Evolutionary conservation across 805 yeast genomes (phyloP), one percentile per base, ranked within the genome.

Genomic region (Hanseniaspora pseudoguilliermondii): DNA sequence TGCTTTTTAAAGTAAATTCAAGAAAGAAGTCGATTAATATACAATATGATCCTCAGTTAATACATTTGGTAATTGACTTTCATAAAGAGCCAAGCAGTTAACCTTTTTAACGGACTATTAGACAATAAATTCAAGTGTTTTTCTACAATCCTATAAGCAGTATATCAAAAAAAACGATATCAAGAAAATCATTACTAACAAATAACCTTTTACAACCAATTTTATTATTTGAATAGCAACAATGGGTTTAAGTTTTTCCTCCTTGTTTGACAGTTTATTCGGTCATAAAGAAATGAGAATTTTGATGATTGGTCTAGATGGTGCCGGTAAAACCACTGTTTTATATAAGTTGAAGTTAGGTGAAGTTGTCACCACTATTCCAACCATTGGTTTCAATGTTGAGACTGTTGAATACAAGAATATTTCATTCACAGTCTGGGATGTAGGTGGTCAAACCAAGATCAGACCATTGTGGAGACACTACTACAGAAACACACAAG

Each of bases 371-470:
- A 88, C 95, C 66, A 89, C 96, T 52, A 89, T 88, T 69, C 96
- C 96, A 73, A 89, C 96, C 63, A 88, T 89, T 73, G 96, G 97
- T 68, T 89, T 89, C 83, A 89, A 89, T 73, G 97, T 89, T 65
- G 97, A 89, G 76, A 89, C 96, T 60, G 96, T 89, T 67, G 96
- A 89, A 78, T 88, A 89, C 80, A 89, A 89, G 78, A 89, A 89
- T 83, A 87, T 89, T 73, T 84, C 95, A 46, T 89, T 89, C 77
- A 88, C 96, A 59, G 96, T 89, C 62, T 89, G 97, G 97, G 97
- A 91, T 81, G 96, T 90, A 65, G 97, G 97, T 85, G 97, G 97
- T 81, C 97, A 91, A 79, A 96, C 89, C 75, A 90, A 90, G 77
- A 91, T 91, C 69, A 86, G 97, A 77, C 96, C 97, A 59, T 78